Conservation (phyloP, 2,329 filamentous ascomycete genomes). For the Pseudogymnoascus sp. region DNA sequence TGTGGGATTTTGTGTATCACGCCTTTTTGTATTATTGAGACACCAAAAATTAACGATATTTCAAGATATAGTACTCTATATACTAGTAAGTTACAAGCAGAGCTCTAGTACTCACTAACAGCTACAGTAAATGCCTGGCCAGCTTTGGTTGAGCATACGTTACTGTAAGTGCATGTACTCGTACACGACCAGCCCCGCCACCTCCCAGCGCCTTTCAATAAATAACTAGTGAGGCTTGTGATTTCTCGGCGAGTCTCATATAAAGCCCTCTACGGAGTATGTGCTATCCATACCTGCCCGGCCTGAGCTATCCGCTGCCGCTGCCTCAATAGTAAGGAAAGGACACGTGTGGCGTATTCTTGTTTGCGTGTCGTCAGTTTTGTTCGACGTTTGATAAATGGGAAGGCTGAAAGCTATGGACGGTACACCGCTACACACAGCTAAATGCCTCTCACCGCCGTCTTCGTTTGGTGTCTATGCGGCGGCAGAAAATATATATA, state of each 20-base stretch:
- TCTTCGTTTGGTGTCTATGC: neutral
- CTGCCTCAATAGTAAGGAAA: neutral
- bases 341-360: neutral
- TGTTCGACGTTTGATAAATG: neutral
- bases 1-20: neutral
- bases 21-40: neutral
- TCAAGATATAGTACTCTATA: neutral
- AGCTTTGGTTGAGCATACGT: neutral
- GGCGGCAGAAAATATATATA: neutral
- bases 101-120: neutral
- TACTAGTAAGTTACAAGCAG: neutral
- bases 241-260: constrained; percentile 2
- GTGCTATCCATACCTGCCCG: neutral
- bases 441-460: neutral
- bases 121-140: neutral
- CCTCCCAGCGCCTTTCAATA: neutral
- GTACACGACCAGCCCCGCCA: neutral
- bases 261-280: neutral
- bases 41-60: neutral
- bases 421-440: neutral
- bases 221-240: neutral
- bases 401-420: neutral
- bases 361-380: neutral
- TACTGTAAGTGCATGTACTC: neutral
- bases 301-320: neutral